These are phyloP conservation scores for Hirsutella thompsonii DNA, from an alignment of 2,329 filamentous ascomycete genomes.

Conservation along the genomic window DNA sequence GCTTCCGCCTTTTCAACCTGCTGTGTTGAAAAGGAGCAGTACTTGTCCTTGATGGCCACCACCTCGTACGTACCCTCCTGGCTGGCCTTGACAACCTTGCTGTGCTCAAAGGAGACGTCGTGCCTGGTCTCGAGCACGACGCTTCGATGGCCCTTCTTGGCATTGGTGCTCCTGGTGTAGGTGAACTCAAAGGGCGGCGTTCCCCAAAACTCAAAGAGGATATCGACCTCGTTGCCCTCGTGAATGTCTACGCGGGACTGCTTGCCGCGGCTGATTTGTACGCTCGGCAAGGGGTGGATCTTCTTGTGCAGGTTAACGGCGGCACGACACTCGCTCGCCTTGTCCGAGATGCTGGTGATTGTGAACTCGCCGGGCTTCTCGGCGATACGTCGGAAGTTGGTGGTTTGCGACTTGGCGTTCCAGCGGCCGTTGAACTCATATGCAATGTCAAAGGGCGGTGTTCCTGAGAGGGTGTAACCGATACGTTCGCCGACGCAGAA, in stretches of 20 bases:
- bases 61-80: conserved; percentile 98
- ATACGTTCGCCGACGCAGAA: conserved; percentile 95
- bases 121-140: conserved; percentile 82
- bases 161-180: conserved; percentile 83
- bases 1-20: conserved; percentile 36
- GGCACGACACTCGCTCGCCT: conserved; percentile 76
- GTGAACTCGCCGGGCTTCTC: conserved; percentile 81
- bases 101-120: conserved; percentile 70
- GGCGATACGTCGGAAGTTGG: conserved; percentile 84
- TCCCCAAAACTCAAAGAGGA: conserved; percentile 90
- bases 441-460: conserved; percentile 81
- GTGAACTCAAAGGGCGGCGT: conserved; percentile 96
- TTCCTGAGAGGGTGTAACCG: conserved; percentile 80
- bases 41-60: conserved; percentile 86
- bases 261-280: conserved; percentile 75
- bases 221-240: conserved; percentile 87
- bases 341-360: conserved; percentile 78
- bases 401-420: conserved; percentile 67
- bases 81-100: conserved; percentile 69
- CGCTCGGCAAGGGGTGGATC: conserved; percentile 86
- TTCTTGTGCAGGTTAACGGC: conserved; percentile 64
- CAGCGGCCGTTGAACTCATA: conserved; percentile 79
- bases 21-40: conserved; percentile 75
- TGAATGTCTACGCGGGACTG: conserved; percentile 84
- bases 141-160: conserved; percentile 63